Base-by-base conservation (phyloP, 441 rosid genomes). In the Populus hybrid region DNA sequence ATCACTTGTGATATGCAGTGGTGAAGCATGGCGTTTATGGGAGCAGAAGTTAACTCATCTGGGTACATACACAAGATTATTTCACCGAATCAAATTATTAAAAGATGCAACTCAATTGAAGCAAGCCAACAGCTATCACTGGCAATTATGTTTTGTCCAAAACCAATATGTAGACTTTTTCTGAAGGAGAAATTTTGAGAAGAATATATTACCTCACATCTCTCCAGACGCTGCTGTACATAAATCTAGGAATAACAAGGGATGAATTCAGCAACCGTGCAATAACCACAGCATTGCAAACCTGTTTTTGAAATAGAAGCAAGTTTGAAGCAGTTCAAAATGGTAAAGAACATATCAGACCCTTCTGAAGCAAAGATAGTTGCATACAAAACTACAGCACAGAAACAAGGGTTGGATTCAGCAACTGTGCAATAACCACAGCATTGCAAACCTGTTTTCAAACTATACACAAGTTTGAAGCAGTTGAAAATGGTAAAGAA, bases 161-260 rank as follows among this genome's bases (percentile, higher is more conserved):
- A 74, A 79, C 6, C 61, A 69, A 10, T 40, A 11, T 64, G 50
- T 46, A 14, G 2, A 61, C 50, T 59, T 38, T 8, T 32, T 68
- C 54, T 8, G 35, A 72, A 23, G 54, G 6, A n/a, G 21, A 63
- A 75, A 63, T 14, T 16, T 40, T 30, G 30, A 23, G 23, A 57
- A 61, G 63, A 28, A 35, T 66, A 72, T 69, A 82, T 88, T 80
- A 97, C 99, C 99, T 97, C 72, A 84, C 82, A 83, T 97, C 99
- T 75, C 85, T 90, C 98, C 98, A 95, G 69, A 97, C 99, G 74
- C 94, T 93, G 64, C 98, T 95, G 90, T 91, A 91, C 95, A 97
- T 87, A 81, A 95, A 93, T 83, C 83, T 95, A 1, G 99, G 98
- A 79, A 97, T 80, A 79, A 95, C 95, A 67, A 97, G 97, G 73